Percentiles rank a stretch among this genome's conserved stretches.
phyloP scores from a whole-genome alignment of 495 filamentous ascomycete genomes.

The Penicillium samsonianum region DNA sequence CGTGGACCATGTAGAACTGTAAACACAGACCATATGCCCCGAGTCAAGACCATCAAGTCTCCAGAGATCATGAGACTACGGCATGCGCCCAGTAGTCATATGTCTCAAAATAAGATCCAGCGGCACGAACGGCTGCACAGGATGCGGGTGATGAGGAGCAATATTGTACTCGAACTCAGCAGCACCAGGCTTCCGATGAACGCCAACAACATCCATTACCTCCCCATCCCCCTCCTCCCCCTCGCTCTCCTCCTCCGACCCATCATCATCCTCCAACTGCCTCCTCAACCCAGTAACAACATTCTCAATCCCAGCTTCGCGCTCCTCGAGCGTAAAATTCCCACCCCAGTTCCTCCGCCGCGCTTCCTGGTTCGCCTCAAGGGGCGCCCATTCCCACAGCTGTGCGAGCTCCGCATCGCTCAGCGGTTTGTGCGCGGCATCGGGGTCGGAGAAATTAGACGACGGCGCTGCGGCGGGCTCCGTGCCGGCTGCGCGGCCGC shows the following conservation, averaged over 20 bases:
- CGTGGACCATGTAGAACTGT: background rate
- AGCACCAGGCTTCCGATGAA: conserved; percentile 40
- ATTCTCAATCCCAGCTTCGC: conserved; percentile 63
- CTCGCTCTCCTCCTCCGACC: conserved; percentile 53
- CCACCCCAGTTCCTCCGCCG: conserved; percentile 55
- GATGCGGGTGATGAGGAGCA: conserved; percentile 35
- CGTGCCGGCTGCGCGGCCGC: conserved; percentile 50
- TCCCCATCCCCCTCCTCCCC: conserved; percentile 55
- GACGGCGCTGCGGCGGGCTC: conserved; percentile 19
- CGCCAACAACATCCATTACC: conserved; percentile 49
- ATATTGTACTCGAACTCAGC: conserved; percentile 48
- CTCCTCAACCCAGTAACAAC: conserved; percentile 68
- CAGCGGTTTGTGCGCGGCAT: conserved; percentile 29
- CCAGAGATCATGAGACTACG: conserved; percentile 14
- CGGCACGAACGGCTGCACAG: conserved; percentile 39
- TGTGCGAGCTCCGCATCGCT: conserved; percentile 42
- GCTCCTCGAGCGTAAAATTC: conserved; percentile 70
- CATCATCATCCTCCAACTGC: conserved; percentile 56
- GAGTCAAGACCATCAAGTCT: background rate
- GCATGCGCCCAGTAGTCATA: conserved; percentile 53
- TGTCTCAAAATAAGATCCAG: conserved; percentile 57
- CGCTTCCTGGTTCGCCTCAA: conserved; percentile 53
- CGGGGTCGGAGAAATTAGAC: conserved; percentile 3
- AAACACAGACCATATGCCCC: background rate
- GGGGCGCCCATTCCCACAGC: conserved; percentile 53